These are phyloP conservation scores for Cytospora piceae DNA, from an alignment of 2,329 filamentous ascomycete genomes.

Conservation along the genomic window DNA sequence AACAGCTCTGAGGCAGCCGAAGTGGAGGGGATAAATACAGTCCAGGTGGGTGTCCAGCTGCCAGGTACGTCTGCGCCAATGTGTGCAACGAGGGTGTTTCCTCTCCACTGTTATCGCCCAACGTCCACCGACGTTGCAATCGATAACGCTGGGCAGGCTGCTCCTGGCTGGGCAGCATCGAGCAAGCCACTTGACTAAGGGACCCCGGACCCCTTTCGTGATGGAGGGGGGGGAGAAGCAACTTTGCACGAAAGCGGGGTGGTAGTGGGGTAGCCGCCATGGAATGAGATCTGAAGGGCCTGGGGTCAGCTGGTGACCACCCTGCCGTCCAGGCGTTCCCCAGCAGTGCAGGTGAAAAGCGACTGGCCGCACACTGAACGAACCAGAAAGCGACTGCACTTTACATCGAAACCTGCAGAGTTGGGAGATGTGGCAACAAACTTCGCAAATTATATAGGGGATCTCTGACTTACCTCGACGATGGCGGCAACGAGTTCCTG, in stretches of 20 bases:
- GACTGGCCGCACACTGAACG: no score
- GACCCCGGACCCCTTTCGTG: slow-evolving; percentile 14
- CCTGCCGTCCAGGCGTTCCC: neutral
- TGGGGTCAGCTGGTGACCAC: neutral
- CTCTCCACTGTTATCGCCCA: slow-evolving; percentile 16
- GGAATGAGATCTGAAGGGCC: neutral
- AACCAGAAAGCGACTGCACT: neutral
- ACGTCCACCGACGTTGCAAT: slow-evolving; percentile 5
- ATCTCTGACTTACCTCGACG: slow-evolving; percentile 23
- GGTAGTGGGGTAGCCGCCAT: slow-evolving; percentile 18
- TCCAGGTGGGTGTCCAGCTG: neutral
- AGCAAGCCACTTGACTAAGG: slow-evolving; percentile 22
- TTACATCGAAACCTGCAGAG: neutral
- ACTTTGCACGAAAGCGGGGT: slow-evolving; percentile 24
- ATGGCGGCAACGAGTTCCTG: slow-evolving; percentile 24
- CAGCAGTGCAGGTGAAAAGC: neutral
- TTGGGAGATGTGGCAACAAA: neutral
- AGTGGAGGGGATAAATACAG: slow-evolving; percentile 7
- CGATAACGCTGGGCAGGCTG: slow-evolving; percentile 11
- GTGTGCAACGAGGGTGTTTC: slow-evolving; percentile 16
- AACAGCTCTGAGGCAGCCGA: slow-evolving; percentile 8
- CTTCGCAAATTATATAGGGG: neutral
- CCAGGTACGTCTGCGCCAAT: slow-evolving; percentile 1
- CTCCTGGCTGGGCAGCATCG: slow-evolving; percentile 14
- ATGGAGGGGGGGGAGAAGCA: slow-evolving; percentile 14